Evolutionary conservation across 768 basidiomycete genomes (phyloP), one percentile per base, ranked within the genome.

Genomic region (Suillus subalutaceus): DNA sequence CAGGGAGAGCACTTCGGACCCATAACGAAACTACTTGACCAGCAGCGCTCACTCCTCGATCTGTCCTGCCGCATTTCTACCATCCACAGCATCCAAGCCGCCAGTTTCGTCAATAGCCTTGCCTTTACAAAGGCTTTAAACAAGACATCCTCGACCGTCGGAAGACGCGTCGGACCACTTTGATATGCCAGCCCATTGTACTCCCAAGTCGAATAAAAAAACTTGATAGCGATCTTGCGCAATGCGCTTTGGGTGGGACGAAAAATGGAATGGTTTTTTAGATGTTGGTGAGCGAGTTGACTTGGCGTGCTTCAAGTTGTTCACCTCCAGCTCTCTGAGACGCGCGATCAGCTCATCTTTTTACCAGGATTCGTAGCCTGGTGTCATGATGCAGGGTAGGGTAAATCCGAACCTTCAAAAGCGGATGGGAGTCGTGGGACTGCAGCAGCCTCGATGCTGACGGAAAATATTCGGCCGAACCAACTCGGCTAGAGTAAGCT

Each of bases 191-290:
- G 85, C 15, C 97, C 97, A 64, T 90, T 89, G 74, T 97, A 98
- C 35, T 93, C 91, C 87, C 90, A 92, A 16, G 97, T 97, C 52
- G 93, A 88, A 73, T 98, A 99, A 74, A 88, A 91, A 75, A 99
- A 94, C 72, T 93, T 91, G 63, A 99, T 82, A 1, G 97, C 97
- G 67, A 99, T 94, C 79, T 98, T n/a, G n/a, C n/a, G n/a, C n/a
- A n/a, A n/a, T 98, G 62, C 93, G 90, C 44, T 84, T 83, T 7
- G 93, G 86, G 73, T 94, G 84, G 6, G 84, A 79, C 23, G 85
- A 75, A 76, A 94, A 93, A 66, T 88, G 78, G 74, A 94, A 93
- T 6, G 78, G 72, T 62, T 82, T 82, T 48, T 72, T 44, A 72
- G 78, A 43, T 63, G 75, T 57, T 69, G 75, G 61, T 43, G 74